These are phyloP conservation scores for Hericium rajendrae DNA, from an alignment of 768 basidiomycete species.

Conservation along the genomic window DNA sequence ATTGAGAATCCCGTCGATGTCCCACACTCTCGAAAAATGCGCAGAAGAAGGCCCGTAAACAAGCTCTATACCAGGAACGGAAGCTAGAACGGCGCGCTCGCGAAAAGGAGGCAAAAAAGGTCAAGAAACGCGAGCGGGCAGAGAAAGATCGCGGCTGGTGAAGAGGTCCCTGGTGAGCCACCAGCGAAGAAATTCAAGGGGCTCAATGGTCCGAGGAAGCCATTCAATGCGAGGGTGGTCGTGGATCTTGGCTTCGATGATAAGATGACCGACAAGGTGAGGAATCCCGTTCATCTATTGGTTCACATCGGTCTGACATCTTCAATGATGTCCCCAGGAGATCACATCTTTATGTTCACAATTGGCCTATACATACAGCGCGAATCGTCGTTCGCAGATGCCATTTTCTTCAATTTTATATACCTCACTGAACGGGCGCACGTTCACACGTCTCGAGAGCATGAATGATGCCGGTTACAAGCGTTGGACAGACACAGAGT, in stretches of 20 bases:
- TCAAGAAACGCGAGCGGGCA: conserved; percentile 53
- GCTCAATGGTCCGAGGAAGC: conserved; percentile 13
- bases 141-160: conserved; percentile 58
- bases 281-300: not conserved
- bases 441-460: conserved; percentile 52
- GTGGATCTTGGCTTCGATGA: conserved; percentile 91
- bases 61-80: conserved; percentile 48
- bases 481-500: conserved; percentile 76
- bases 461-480: conserved; percentile 59
- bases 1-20: not conserved
- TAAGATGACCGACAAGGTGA: conserved; percentile 88
- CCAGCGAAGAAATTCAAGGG: conserved; percentile 19
- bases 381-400: conserved; percentile 61
- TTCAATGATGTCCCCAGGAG: conserved; percentile 46
- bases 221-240: conserved; percentile 52
- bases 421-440: conserved; percentile 71
- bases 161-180: conserved; percentile 38
- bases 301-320: not conserved
- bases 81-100: conserved; percentile 69
- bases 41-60: conserved; percentile 66
- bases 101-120: conserved; percentile 71
- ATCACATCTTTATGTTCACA: conserved; percentile 84
- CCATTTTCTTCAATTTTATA: conserved; percentile 70
- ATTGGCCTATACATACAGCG: conserved; percentile 83
- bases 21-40: conserved; percentile 63